Percentiles rank a stretch among this genome's conserved stretches.
Conservation (phyloP, 768 basidiomycete genomes). For the Coprinopsis marcescibilis region DNA sequence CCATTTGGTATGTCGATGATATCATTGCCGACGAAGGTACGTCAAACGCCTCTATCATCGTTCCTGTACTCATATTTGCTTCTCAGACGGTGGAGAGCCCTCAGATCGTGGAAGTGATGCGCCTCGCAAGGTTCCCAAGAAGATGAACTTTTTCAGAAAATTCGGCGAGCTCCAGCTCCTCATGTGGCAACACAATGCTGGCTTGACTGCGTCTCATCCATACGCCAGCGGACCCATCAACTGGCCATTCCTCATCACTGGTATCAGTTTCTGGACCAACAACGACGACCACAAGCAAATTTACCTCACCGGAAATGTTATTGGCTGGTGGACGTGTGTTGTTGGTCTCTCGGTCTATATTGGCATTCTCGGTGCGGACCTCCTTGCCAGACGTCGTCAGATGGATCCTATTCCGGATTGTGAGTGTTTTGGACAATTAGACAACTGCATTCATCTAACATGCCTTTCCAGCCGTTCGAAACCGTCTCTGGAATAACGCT, state of each 20-base stretch:
- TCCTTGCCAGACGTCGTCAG: conserved; percentile 80
- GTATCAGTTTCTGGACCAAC: conserved; percentile 99
- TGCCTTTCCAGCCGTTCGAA: conserved; percentile 66
- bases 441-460: neutral
- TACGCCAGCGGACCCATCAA: conserved; percentile 95
- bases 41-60: conserved; percentile 19
- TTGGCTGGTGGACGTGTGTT: conserved; percentile 94
- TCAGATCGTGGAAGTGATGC: conserved; percentile 44
- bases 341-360: conserved; percentile 82
- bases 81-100: conserved; percentile 49
- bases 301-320: conserved; percentile 90
- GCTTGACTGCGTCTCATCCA: conserved; percentile 93
- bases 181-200: conserved; percentile 99
- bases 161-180: conserved; percentile 89
- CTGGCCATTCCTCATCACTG: conserved; percentile 95
- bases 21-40: conserved; percentile 70
- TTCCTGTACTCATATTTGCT: conserved; percentile 8
- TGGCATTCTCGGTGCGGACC: conserved; percentile 86
- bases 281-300: conserved; percentile 84
- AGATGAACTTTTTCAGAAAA: conserved; percentile 90
- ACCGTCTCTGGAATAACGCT: conserved; percentile 90
- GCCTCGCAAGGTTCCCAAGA: conserved; percentile 65
- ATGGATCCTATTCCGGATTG: conserved; percentile 83
- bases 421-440: conserved; percentile 38
- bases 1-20: conserved; percentile 86